Conservation (phyloP, 2,329 filamentous ascomycete genomes). For the Aaosphaeria arxii region DNA sequence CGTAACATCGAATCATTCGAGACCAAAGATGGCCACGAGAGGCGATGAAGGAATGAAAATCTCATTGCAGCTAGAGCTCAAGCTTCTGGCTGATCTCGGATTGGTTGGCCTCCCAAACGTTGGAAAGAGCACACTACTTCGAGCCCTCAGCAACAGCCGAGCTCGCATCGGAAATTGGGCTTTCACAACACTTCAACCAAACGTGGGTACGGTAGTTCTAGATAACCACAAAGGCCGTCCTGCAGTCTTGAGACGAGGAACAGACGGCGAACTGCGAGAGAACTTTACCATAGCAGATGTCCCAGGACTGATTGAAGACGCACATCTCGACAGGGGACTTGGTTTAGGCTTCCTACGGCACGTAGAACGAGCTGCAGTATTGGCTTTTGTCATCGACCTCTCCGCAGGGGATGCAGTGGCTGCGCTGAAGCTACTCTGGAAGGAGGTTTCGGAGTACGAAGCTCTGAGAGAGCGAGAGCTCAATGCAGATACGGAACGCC, state of each 20-base stretch:
- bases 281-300: conserved; percentile 95
- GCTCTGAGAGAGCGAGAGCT: conserved; percentile 71
- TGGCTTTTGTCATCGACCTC: conserved; percentile 92
- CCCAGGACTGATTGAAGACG: conserved; percentile 86
- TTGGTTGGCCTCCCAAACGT: conserved; percentile 94
- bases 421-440: conserved; percentile 81
- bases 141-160: conserved; percentile 82
- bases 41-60: conserved; percentile 78
- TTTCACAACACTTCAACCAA: conserved; percentile 92
- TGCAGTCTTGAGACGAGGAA: conserved; percentile 43
- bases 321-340: conserved; percentile 86
- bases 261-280: conserved; percentile 59
- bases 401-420: conserved; percentile 73
- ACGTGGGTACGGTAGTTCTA: conserved; percentile 91
- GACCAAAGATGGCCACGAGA: conserved; percentile 84
- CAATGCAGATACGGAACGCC: conserved; percentile 61
- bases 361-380: conserved; percentile 86
- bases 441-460: conserved; percentile 85
- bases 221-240: conserved; percentile 82
- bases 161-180: conserved; percentile 92
- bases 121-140: conserved; percentile 88
- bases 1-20: conserved; percentile 67
- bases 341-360: conserved; percentile 91
- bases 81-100: conserved; percentile 91
- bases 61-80: conserved; percentile 83